Conservation (phyloP, 2,329 filamentous ascomycete genomes). For the Colletotrichum sp. region DNA sequence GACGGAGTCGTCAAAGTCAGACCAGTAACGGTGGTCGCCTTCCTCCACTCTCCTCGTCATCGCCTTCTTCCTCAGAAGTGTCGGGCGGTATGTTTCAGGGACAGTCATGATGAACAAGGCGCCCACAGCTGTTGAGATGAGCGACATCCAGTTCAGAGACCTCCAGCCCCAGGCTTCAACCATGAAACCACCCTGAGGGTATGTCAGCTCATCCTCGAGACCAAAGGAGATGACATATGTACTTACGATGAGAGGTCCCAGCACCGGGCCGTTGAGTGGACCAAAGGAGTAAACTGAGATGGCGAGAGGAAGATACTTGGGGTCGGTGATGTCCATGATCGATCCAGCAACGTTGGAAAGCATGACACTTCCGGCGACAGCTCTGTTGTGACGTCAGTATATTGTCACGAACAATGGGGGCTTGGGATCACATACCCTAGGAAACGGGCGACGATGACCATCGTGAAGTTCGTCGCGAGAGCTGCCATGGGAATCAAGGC, state of each 20-base stretch:
- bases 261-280: constrained; percentile 62
- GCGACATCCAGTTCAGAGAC: constrained; percentile 65
- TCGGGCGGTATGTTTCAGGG: constrained; percentile 61
- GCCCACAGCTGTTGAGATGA: constrained; percentile 59
- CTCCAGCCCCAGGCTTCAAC: constrained; percentile 65
- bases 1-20: constrained; percentile 63
- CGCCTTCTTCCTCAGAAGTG: constrained; percentile 55
- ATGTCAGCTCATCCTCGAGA: neutral
- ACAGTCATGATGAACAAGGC: constrained; percentile 53
- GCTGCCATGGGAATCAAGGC: constrained; percentile 54
- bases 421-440: neutral
- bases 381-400: constrained; percentile 40
- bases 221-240: neutral
- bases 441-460: constrained; percentile 62
- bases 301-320: constrained; percentile 66
- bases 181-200: constrained; percentile 55
- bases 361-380: constrained; percentile 66
- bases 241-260: constrained; percentile 29
- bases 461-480: constrained; percentile 52
- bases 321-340: constrained; percentile 64
- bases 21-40: constrained; percentile 57
- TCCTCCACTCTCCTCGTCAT: constrained; percentile 52
- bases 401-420: no score
- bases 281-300: constrained; percentile 69
- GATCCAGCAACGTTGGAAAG: constrained; percentile 68